These are phyloP conservation scores for Heteromeles arbutifolia DNA, from an alignment of 306 rosid genomes.

Conservation along the genomic window DNA sequence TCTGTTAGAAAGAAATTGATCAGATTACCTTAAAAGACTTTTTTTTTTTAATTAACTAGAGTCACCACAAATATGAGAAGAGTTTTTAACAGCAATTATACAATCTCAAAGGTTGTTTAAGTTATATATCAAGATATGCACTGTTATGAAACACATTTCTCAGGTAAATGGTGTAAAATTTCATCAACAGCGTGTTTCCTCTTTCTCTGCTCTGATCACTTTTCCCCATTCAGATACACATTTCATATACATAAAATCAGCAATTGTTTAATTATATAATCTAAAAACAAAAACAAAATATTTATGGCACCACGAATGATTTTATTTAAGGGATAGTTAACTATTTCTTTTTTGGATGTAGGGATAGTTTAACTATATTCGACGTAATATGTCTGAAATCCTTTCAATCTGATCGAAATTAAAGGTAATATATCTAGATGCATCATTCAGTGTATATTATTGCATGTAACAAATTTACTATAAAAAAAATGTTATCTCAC, in stretches of 20 bases:
- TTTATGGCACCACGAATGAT: not conserved
- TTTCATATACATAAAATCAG: not conserved
- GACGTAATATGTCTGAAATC: not conserved
- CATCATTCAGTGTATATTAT: not conserved
- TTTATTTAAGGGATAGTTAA: not conserved
- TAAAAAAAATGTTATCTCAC: not conserved
- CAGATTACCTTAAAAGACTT: slow-evolving; percentile 11
- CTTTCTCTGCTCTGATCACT: not conserved
- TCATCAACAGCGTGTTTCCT: not conserved
- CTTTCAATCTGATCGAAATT: not conserved
- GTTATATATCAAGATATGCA: not conserved
- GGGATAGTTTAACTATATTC: not conserved
- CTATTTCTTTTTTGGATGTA: no score
- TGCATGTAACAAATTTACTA: not conserved
- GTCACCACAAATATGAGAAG: slow-evolving; percentile 2
- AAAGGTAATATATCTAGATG: not conserved
- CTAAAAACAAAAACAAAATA: not conserved
- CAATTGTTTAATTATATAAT: not conserved
- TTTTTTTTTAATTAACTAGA: not conserved
- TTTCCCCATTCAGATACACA: not conserved
- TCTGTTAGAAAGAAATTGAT: slow-evolving; percentile 42
- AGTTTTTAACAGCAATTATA: not conserved
- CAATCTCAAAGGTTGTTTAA: not conserved
- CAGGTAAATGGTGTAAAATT: not conserved
- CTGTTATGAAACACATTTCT: not conserved